Evolutionary conservation across 257 asterid species (phyloP).

Genomic region (Knoxia roxburghii): DNA sequence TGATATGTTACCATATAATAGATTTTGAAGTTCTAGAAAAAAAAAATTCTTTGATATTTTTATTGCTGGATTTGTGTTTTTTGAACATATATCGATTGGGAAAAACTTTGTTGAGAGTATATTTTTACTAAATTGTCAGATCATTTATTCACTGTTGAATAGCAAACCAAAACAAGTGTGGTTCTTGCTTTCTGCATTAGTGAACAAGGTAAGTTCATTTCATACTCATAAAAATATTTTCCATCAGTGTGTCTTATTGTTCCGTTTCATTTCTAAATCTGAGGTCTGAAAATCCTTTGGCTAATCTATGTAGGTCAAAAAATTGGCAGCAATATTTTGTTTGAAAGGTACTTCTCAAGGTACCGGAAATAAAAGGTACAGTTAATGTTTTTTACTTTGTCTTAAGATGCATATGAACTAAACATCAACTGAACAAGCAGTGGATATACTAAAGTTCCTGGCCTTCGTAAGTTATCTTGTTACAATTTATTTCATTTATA

Average conservation of each 20-base stretch:
- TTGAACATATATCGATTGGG: background rate
- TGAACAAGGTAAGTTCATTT: constrained; percentile 58
- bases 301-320: too few species aligned
- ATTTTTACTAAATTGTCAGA: constrained; percentile 36
- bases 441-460: too few species aligned
- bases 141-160: constrained; percentile 58
- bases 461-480: too few species aligned
- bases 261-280: background rate
- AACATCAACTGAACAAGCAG: too few species aligned
- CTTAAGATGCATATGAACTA: too few species aligned
- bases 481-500: too few species aligned
- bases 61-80: constrained; percentile 1
- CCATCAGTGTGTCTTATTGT: background rate
- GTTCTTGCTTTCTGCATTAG: constrained; percentile 71
- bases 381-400: too few species aligned
- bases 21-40: background rate
- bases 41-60: background rate
- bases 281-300: constrained; percentile 1
- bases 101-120: background rate
- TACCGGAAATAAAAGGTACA: too few species aligned
- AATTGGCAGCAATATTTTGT: too few species aligned
- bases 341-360: too few species aligned
- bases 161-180: constrained; percentile 97
- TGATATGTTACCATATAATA: background rate
- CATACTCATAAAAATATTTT: constrained; percentile 1